These are phyloP conservation scores for Cocos nucifera DNA, from an alignment of 176 grass and related monocot species.

Conservation along the genomic window DNA sequence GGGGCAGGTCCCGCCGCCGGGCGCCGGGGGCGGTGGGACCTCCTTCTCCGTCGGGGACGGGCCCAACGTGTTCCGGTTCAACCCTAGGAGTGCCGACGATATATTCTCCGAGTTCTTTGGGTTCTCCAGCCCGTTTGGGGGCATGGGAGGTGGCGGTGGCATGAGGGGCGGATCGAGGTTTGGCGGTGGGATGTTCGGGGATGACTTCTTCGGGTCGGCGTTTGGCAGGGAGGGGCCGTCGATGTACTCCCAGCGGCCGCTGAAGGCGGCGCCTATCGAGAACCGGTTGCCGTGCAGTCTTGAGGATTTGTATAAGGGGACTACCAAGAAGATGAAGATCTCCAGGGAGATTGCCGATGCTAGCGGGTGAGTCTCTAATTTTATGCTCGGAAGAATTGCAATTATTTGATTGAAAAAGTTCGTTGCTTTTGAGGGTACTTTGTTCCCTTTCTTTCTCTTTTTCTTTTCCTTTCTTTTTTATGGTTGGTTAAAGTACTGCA, in stretches of 20 bases:
- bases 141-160: background rate
- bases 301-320: constrained; percentile 18
- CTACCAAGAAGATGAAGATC: constrained; percentile 20
- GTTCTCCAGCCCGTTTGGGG: constrained; percentile 15
- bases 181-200: constrained; percentile 1
- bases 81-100: constrained; percentile 16
- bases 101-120: constrained; percentile 20
- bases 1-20: constrained; percentile 1
- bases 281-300: constrained; percentile 16
- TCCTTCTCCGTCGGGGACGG: background rate
- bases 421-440: background rate
- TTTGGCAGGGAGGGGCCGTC: constrained; percentile 10
- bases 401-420: background rate
- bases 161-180: constrained; percentile 4
- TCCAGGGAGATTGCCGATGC: constrained; percentile 16
- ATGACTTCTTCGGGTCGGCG: constrained; percentile 6
- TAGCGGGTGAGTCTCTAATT: constrained; percentile 8
- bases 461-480: no score
- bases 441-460: no score
- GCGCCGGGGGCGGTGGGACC: background rate
- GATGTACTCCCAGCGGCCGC: constrained; percentile 1
- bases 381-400: background rate
- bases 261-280: constrained; percentile 6
- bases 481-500: no score
- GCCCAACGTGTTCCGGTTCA: constrained; percentile 6